Evolutionary conservation across 1,284 basidiomycete genomes (phyloP).

Genomic region (Trametes versicolor): DNA sequence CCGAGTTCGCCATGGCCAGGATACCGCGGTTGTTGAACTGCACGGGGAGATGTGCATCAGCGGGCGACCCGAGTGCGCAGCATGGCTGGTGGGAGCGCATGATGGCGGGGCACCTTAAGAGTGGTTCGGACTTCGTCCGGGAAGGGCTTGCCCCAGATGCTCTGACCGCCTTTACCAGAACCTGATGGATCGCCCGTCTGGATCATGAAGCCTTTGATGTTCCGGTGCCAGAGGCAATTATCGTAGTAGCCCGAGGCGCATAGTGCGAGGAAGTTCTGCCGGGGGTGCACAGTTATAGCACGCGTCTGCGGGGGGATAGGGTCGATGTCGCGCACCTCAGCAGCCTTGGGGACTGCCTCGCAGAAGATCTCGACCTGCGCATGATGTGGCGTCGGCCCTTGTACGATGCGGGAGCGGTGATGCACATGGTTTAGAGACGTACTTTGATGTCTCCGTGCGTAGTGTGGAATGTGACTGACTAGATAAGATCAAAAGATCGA

Average conservation of each 20-base stretch:
- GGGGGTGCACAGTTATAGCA: constrained; percentile 6
- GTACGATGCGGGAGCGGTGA: constrained; percentile 7
- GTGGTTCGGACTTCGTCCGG: constrained; percentile 92
- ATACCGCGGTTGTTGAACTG: constrained; percentile 95
- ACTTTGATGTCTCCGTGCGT: constrained; percentile 96
- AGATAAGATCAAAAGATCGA: constrained; percentile 28
- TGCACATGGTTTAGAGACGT: constrained; percentile 29
- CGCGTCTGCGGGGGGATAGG: constrained; percentile 11
- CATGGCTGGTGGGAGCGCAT: neutral
- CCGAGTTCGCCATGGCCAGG: constrained; percentile 97
- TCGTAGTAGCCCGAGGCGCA: constrained; percentile 93
- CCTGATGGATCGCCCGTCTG: constrained; percentile 92
- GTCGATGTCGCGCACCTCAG: constrained; percentile 70
- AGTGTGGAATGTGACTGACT: constrained; percentile 97
- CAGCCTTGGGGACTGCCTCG: constrained; percentile 93
- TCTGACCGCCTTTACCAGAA: constrained; percentile 84
- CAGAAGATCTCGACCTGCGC: constrained; percentile 95
- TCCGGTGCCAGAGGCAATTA: constrained; percentile 90
- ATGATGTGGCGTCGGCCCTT: constrained; percentile 6
- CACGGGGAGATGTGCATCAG: constrained; percentile 19
- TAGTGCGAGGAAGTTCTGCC: constrained; percentile 93
- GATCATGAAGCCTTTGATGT: constrained; percentile 96
- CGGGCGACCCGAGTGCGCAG: constrained; percentile 3
- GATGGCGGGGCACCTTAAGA: constrained; percentile 71
- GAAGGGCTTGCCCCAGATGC: constrained; percentile 89